Evolutionary conservation across 2,329 filamentous ascomycete genomes (phyloP).

Genomic region (Neofusicoccum cordaticola): DNA sequence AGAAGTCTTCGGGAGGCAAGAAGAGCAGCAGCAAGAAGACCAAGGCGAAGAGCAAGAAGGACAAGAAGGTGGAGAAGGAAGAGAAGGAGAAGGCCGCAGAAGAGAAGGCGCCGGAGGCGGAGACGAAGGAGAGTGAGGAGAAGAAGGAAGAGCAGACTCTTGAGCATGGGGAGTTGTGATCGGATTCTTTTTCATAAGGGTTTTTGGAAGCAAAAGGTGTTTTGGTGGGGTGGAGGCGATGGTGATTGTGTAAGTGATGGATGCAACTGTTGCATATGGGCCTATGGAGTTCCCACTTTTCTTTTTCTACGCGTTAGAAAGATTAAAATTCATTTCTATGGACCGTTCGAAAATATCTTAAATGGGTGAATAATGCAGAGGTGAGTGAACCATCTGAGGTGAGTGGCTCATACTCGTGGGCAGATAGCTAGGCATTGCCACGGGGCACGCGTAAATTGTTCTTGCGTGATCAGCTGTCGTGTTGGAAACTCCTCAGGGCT

Average conservation of each 20-base stretch:
- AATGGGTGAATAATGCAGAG: too few species aligned
- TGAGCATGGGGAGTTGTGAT: constrained; percentile 19
- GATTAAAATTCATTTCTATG: not conserved
- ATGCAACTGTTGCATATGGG: too few species aligned
- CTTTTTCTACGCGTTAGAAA: not conserved
- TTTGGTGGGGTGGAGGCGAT: not conserved
- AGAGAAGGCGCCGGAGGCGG: not conserved
- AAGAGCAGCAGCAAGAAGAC: constrained; percentile 38
- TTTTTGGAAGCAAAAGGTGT: not conserved
- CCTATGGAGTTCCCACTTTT: too few species aligned
- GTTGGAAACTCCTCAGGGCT: too few species aligned
- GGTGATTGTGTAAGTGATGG: too few species aligned
- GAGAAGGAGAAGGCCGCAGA: constrained; percentile 29
- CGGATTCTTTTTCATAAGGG: not conserved
- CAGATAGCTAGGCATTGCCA: too few species aligned
- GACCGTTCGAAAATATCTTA: not conserved
- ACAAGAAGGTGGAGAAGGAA: constrained; percentile 35
- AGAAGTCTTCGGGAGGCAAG: not conserved
- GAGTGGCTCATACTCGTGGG: too few species aligned
- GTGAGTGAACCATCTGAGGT: too few species aligned
- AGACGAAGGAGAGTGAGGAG: constrained; percentile 17
- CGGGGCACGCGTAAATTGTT: too few species aligned
- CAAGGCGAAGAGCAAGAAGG: constrained; percentile 33
- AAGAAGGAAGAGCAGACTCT: not conserved
- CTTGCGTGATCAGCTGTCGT: too few species aligned